phyloP scores from a whole-genome alignment of 1,284 basidiomycete species.

The Malassezia brasiliensis region DNA sequence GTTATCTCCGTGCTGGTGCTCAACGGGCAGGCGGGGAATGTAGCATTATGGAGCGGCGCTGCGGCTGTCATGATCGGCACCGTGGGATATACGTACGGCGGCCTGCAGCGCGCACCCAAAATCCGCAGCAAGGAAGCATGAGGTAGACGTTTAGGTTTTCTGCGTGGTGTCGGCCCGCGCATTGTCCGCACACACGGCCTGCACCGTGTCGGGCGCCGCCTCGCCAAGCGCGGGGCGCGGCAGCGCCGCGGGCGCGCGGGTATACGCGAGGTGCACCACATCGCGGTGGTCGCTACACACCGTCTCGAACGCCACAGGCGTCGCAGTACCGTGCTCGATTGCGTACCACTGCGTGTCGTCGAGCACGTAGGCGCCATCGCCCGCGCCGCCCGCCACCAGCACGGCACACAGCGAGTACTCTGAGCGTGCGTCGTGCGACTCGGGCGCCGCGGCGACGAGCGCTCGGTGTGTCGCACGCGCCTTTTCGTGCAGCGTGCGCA shows the following conservation, averaged over 20 bases:
- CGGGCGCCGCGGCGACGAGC: background rate
- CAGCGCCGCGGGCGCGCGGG: no score
- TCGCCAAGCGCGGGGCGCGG: no score
- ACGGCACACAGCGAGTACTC: slow-evolving; percentile 8
- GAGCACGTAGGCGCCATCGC: slow-evolving; percentile 5
- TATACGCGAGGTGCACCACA: slow-evolving; percentile 5
- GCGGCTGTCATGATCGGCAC: slow-evolving; percentile 63
- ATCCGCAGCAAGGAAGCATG: background rate
- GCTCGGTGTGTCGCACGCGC: background rate
- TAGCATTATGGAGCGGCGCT: slow-evolving; percentile 30
- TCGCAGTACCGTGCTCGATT: background rate
- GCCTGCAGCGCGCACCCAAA: background rate
- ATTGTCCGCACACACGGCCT: slow-evolving; percentile 9
- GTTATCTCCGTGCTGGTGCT: slow-evolving; percentile 61
- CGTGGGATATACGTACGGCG: slow-evolving; percentile 55
- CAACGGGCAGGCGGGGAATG: slow-evolving; percentile 16
- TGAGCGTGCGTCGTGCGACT: background rate
- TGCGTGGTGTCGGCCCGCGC: background rate
- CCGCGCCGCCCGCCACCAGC: background rate
- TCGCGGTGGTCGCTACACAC: background rate
- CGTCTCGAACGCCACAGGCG: background rate
- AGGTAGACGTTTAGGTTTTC: background rate
- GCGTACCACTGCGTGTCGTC: slow-evolving; percentile 4
- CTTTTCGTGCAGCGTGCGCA: background rate
- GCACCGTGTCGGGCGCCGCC: background rate